A percentile compares a stretch with the other conserved stretches of the same genome.
Conservation (phyloP, 345 rosid genomes). For the Aurinia saxatilis region DNA sequence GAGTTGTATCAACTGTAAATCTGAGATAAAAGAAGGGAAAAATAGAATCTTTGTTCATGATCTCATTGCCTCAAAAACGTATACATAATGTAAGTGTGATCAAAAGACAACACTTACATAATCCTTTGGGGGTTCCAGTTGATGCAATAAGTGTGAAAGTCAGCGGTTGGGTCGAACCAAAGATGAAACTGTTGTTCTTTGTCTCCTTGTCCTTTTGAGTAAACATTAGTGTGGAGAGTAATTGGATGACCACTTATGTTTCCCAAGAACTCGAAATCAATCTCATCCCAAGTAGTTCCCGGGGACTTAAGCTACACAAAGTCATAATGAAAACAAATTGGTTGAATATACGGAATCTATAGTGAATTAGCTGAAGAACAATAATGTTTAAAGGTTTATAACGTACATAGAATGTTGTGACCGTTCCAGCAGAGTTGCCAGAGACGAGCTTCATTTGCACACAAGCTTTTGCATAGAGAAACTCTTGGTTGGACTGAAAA, state of each 20-base stretch:
- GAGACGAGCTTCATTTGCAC: constrained; percentile 43
- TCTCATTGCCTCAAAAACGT: background rate
- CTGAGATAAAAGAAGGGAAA: constrained; percentile 19
- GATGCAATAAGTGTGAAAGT: constrained; percentile 35
- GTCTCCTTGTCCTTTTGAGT: too few species aligned
- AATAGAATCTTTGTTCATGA: background rate
- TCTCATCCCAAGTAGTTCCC: constrained; percentile 32
- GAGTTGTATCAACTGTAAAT: constrained; percentile 50
- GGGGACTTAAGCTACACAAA: constrained; percentile 19
- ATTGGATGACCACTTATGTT: constrained; percentile 34
- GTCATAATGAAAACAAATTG: background rate
- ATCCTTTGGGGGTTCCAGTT: constrained; percentile 36
- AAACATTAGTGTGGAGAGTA: constrained; percentile 38
- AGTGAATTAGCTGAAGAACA: background rate
- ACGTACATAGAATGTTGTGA: constrained; percentile 38
- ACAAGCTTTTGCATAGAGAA: constrained; percentile 31
- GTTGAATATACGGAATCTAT: background rate
- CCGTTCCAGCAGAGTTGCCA: too few species aligned
- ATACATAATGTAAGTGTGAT: background rate
- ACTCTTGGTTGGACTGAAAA: constrained; percentile 36
- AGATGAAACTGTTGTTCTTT: too few species aligned
- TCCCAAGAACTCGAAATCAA: too few species aligned
- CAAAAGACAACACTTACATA: constrained; percentile 17
- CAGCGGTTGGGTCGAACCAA: constrained; percentile 31
- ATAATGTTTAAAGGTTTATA: background rate